Evolutionary conservation across 192 early-diverging fungal genomes (phyloP).

Genomic region (Paraglomus occultum): DNA sequence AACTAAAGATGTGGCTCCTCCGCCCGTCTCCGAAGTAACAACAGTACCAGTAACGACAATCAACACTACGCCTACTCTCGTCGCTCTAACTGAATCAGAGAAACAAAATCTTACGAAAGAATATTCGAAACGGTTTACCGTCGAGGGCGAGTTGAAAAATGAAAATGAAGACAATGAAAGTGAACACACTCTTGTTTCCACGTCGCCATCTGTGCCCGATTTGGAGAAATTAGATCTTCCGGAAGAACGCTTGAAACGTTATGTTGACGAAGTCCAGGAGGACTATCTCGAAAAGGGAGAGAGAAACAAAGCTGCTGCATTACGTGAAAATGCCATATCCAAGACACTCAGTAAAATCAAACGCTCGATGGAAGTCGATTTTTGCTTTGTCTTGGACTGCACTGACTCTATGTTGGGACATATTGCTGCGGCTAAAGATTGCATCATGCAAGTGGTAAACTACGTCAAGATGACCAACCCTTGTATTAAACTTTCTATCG

Average conservation of each 20-base stretch:
- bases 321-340: conserved; percentile 10
- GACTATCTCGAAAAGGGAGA: neutral
- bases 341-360: neutral
- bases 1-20: too few species aligned
- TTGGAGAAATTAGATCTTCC: neutral
- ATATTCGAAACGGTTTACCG: too few species aligned
- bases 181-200: too few species aligned
- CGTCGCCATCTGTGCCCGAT: neutral
- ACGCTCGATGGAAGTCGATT: conserved; percentile 7
- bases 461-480: conserved; percentile 13
- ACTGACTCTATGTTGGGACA: conserved; percentile 19
- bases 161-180: too few species aligned
- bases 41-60: too few species aligned
- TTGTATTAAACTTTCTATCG: conserved; percentile 17
- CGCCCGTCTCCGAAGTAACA: too few species aligned
- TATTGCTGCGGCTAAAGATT: conserved; percentile 24
- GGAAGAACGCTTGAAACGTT: neutral
- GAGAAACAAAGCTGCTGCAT: neutral
- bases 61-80: too few species aligned
- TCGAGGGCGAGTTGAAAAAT: too few species aligned
- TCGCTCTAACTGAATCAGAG: too few species aligned
- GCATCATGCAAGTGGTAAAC: conserved; percentile 15
- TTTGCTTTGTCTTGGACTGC: conserved; percentile 20
- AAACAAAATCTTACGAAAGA: too few species aligned
- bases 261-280: neutral